A percentile compares a stretch with the other conserved stretches of the same genome.
Conservation (phyloP, 495 filamentous ascomycete genomes). For the Hamigera avellanea region DNA sequence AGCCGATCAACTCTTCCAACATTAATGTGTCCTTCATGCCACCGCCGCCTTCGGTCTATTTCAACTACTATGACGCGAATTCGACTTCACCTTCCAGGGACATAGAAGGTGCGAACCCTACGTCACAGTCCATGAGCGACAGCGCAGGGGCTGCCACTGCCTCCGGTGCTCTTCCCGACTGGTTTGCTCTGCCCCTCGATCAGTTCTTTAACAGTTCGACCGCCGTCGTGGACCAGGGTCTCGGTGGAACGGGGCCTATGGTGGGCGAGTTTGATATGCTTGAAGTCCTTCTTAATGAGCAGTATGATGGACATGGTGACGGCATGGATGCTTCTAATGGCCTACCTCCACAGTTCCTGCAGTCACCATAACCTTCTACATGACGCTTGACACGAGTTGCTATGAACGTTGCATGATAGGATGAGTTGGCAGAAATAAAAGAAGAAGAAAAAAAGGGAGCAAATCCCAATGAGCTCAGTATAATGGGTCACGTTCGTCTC, state of each 20-base stretch:
- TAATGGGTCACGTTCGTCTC: too few species aligned
- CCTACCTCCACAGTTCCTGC: too few species aligned
- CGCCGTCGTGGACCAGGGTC: conserved; percentile 35
- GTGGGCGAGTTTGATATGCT: conserved; percentile 39
- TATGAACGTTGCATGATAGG: too few species aligned
- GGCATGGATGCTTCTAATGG: neutral
- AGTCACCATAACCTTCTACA: too few species aligned
- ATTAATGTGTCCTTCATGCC: conserved; percentile 39
- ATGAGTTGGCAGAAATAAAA: too few species aligned
- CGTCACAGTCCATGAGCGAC: conserved; percentile 22
- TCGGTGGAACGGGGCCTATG: conserved; percentile 37
- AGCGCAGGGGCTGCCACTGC: conserved; percentile 11
- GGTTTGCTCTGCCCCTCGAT: conserved; percentile 36
- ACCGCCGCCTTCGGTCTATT: conserved; percentile 34
- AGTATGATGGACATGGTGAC: conserved; percentile 27
- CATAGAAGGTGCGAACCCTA: conserved; percentile 15
- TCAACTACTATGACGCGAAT: conserved; percentile 35
- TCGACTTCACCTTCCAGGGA: conserved; percentile 18
- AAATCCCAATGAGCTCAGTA: too few species aligned
- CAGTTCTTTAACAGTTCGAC: conserved; percentile 42
- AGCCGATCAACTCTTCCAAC: conserved; percentile 38
- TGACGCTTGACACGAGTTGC: too few species aligned
- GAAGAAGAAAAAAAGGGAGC: too few species aligned
- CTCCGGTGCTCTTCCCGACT: conserved; percentile 28
- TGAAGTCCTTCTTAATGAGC: conserved; percentile 34